phyloP scores from a whole-genome alignment of 345 rosid species.

The Populus tremula region DNA sequence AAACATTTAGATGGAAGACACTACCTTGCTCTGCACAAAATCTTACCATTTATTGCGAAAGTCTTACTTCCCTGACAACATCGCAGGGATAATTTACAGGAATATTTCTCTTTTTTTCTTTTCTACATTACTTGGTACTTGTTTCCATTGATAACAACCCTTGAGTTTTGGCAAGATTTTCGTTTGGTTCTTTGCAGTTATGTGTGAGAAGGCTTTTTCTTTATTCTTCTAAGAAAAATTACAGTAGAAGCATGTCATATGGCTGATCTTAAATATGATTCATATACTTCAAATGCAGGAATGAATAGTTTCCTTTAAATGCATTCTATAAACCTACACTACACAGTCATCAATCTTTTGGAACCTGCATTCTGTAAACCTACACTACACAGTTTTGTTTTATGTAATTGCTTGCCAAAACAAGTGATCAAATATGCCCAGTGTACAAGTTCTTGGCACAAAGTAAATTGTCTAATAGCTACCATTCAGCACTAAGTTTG shows the following conservation, averaged over 20 bases:
- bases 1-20: not conserved
- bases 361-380: not conserved
- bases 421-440: no score
- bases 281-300: not conserved
- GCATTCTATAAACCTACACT: not conserved
- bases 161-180: not conserved
- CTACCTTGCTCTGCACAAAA: not conserved
- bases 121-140: no score
- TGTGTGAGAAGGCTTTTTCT: no score
- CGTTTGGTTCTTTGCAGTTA: not conserved
- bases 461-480: no score
- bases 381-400: not conserved
- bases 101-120: not conserved
- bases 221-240: no score
- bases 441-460: no score
- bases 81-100: not conserved
- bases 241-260: no score
- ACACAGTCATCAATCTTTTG: not conserved
- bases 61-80: not conserved
- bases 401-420: not conserved
- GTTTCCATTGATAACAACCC: not conserved
- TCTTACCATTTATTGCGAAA: not conserved
- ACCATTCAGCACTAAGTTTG: no score
- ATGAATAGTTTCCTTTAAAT: not conserved
- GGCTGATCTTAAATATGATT: not conserved